Base-by-base conservation (phyloP, 2,329 filamentous ascomycete species). In the Trichophyton equinum region DNA sequence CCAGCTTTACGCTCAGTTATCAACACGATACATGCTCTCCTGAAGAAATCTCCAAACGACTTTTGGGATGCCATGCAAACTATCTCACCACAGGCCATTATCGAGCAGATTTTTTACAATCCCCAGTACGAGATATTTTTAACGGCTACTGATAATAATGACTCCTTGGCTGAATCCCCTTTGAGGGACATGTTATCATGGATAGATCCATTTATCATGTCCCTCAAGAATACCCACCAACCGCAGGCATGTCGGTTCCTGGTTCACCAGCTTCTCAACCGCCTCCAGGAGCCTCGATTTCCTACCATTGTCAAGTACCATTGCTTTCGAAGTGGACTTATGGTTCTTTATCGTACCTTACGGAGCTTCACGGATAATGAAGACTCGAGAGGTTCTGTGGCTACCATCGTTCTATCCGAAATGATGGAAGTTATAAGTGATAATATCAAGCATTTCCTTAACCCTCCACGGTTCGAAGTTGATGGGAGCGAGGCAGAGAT, bases 61-160 rank as follows among this genome's bases (percentile, higher is more conserved):
- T 94, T 96, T 67, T 96, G 92, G 92, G 87, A 90, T 67, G 86
- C 90, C 1, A 86, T 95, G 75, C 86, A 88, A 58, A 83, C 89
- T 33, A 89, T 92, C 58, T 87, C 88, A 0, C 87, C 90, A 2
- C 85, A 85, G 47, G 84, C 86, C 38, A 84, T 97, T 56, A 84
- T 90, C n/a, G 91, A 96, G 70, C 82, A 91, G 64, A 82, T 96
- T 49, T 89, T 94, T 67, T 83, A 82, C 62, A 91, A 87, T 64
- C 85, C 85, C 7, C 82, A 85, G 64, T 85, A 85, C 13, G 76
- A 85, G 49, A 77, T 81, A 22, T 76, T 77, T 58, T 71, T 80
- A 33, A 78, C 79, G 66, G 76, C 81, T 63, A 78, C 77, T 2
- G 72, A 77, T 6, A 77, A 81, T 49, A 79, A 80, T n/a, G 79